phyloP scores from a whole-genome alignment of 176 grass and related monocot species.

The Phoenix dactylifera region DNA sequence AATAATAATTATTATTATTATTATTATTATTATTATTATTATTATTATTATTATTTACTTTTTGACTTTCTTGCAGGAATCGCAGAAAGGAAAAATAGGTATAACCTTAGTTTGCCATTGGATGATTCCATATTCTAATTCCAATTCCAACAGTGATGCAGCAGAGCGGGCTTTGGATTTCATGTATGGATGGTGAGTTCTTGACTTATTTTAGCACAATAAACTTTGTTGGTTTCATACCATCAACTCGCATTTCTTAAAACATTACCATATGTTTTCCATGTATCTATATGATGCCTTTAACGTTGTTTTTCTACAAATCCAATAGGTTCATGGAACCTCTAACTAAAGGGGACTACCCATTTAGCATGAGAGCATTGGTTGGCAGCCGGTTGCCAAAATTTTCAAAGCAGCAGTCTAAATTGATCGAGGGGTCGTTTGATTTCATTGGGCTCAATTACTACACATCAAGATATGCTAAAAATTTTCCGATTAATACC shows the following conservation, averaged over 20 bases:
- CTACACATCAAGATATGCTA: conserved; percentile 42
- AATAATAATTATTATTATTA: no score
- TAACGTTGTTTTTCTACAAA: no score
- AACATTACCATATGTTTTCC: no score
- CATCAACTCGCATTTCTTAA: no score
- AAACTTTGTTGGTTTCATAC: no score
- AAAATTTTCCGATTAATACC: conserved; percentile 3
- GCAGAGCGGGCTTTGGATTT: conserved; percentile 53
- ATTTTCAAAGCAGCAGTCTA: conserved; percentile 36
- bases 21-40: no score
- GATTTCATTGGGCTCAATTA: conserved; percentile 83
- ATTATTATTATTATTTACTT: neutral
- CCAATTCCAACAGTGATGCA: conserved; percentile 24
- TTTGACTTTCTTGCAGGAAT: conserved; percentile 6
- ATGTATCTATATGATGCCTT: no score
- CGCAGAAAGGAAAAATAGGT: conserved; percentile 57
- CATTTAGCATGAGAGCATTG: conserved; percentile 33
- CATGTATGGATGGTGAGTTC: conserved; percentile 52
- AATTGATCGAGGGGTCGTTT: conserved; percentile 30
- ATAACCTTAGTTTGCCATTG: conserved; percentile 40
- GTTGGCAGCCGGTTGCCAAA: conserved; percentile 48
- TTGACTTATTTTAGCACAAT: no score
- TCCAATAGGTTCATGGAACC: conserved; percentile 49
- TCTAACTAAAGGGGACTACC: conserved; percentile 55
- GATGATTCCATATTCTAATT: conserved; percentile 40